These are phyloP conservation scores for Diaporthe amygdali DNA, from an alignment of 2,329 filamentous ascomycete genomes.

Conservation along the genomic window DNA sequence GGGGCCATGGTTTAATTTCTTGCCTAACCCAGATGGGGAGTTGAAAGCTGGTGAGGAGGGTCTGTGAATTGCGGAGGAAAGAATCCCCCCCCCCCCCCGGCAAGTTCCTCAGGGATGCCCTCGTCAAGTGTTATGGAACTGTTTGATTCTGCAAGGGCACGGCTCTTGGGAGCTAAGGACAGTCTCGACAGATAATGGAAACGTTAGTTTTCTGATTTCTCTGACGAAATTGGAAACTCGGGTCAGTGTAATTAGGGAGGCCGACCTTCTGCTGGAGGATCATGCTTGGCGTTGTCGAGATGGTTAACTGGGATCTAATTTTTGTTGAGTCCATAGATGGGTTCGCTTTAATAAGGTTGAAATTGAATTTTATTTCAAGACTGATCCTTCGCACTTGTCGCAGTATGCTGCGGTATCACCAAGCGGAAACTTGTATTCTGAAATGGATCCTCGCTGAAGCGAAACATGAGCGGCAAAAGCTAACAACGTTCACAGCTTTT, in stretches of 20 bases:
- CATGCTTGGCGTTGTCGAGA: not conserved
- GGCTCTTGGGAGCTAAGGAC: not conserved
- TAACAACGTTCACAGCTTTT: not conserved
- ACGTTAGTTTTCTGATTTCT: not conserved
- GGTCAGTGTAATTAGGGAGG: not conserved
- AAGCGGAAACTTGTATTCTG: not conserved
- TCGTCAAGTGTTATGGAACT: not conserved
- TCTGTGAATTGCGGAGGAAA: not conserved
- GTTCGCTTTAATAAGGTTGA: not conserved
- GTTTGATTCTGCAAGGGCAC: not conserved
- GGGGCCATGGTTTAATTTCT: not conserved
- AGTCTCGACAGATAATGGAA: not conserved
- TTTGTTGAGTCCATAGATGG: not conserved
- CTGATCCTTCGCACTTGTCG: not conserved
- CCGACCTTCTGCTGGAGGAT: not conserved
- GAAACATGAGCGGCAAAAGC: not conserved
- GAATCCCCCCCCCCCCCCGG: not conserved
- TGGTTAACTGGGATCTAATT: not conserved
- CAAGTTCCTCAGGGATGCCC: not conserved
- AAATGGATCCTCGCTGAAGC: not conserved
- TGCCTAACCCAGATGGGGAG: conserved; percentile 6
- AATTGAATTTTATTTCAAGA: not conserved
- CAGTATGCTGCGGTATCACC: not conserved
- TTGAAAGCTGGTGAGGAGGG: not conserved
- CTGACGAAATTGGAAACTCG: not conserved